phyloP scores from a whole-genome alignment of 1,139 yeast species.

The Suzukiozyma palmioleophila region DNA sequence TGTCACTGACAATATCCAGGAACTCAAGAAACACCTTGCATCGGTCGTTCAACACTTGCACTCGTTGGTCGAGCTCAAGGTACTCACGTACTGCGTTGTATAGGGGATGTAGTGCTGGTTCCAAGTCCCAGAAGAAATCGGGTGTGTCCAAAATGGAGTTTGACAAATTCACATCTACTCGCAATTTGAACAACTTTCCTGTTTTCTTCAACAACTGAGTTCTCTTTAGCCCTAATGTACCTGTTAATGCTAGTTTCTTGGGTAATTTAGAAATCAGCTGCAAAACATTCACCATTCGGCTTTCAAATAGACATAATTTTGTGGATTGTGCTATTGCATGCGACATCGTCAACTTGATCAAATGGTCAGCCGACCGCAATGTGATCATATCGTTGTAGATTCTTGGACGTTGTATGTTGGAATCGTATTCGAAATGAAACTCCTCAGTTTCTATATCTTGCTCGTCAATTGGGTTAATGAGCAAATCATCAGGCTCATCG shows the following conservation, averaged over 20 bases:
- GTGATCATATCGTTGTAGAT: slow-evolving; percentile 95
- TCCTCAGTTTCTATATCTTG: slow-evolving; percentile 94
- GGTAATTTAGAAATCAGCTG: slow-evolving; percentile 86
- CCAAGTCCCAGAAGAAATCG: slow-evolving; percentile 93
- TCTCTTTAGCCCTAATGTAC: slow-evolving; percentile 72
- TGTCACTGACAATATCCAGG: slow-evolving; percentile 88
- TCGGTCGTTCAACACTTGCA: slow-evolving; percentile 86
- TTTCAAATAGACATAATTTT: slow-evolving; percentile 84
- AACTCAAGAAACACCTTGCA: slow-evolving; percentile 92
- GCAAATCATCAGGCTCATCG: slow-evolving; percentile 41
- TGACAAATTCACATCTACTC: slow-evolving; percentile 90
- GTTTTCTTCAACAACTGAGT: slow-evolving; percentile 81
- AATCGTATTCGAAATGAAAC: slow-evolving; percentile 87
- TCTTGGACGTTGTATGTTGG: slow-evolving; percentile 76
- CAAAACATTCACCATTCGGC: slow-evolving; percentile 80
- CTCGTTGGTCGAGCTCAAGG: slow-evolving; percentile 90
- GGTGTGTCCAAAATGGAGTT: slow-evolving; percentile 93
- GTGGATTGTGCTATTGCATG: slow-evolving; percentile 98
- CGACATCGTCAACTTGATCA: slow-evolving; percentile 87
- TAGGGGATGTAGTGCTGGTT: slow-evolving; percentile 90
- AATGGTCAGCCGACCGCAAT: slow-evolving; percentile 82
- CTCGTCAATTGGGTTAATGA: slow-evolving; percentile 75
- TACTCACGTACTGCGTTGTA: slow-evolving; percentile 89
- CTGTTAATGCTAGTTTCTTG: slow-evolving; percentile 83
- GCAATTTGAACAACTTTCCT: slow-evolving; percentile 79